Base-by-base conservation (phyloP, 2,329 filamentous ascomycete genomes). In the Trichoderma harzianum region DNA sequence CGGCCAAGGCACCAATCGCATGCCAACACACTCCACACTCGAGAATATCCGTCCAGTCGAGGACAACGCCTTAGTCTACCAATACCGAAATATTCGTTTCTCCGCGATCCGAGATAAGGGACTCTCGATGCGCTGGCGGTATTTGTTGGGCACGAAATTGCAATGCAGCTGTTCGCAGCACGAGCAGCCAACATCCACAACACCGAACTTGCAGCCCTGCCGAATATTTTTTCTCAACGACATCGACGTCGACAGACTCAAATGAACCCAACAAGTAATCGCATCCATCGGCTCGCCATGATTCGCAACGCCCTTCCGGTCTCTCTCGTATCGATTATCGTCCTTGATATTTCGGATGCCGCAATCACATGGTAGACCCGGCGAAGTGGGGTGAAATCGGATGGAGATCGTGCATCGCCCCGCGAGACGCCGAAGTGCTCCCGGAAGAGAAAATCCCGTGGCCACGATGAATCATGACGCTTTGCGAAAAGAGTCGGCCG, bases 341-440 rank as follows among this genome's bases (percentile, higher is more conserved):
- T 28, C 16, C 21, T 60, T 18, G n/a, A 51, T 36, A 12, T 16
- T 26, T 28, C 57, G 57, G 39, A 28, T 26, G 66, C 66, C 39
- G 66, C 39, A 26, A 61, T 34, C 66, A 34, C 57, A 69, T 26
- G 39, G 36, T 36, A n/a, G 66, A 39, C 55, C 57, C 66, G 66
- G 66, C 66, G 66, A 69, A 69, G 66, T 69, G 66, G 66, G 66
- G 66, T 69, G 66, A 28, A 43, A 61, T 61, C 66, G 66, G 66
- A 69, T 69, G 55, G 57, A 62, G 57, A 69, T 69, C 57, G 66
- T 36, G 34, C 66, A 51, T 69, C 55, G 26, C 24, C 66, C 66
- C 55, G 66, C 66, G 66, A 69, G 66, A 69, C 55, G 66, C 66
- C 57, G 66, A 69, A 53, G 57, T 69, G 66, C 55, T 69, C 21